Evolutionary conservation across 345 rosid genomes (phyloP), one percentile per base, ranked within the genome.

Genomic region (Melaleuca alternifolia): DNA sequence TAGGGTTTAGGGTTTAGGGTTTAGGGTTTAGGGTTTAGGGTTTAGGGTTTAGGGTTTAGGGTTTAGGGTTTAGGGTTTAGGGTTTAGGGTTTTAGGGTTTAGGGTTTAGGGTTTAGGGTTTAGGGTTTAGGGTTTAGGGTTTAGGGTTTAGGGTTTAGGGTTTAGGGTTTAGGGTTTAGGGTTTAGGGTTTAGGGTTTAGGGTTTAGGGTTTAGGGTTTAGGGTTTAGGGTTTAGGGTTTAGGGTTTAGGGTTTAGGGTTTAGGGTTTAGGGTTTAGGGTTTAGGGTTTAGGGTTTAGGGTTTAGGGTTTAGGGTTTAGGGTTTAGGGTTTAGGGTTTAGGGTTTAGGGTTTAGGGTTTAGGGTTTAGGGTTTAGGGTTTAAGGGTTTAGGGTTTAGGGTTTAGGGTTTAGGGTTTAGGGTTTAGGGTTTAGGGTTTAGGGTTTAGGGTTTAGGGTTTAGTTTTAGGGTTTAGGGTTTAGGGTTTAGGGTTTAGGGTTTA

Each of bases 391-490:
- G 85, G 85, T 51, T 84, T 53, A 14, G 85, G 85, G 85, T 84
- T 84, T 51, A 37, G 85, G 85, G 59, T 84, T 84, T 51, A 41
- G 85, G 85, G 59, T 51, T 84, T 51, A 41, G 85, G 85, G 59
- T 51, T 84, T 51, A 41, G 85, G 85, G 77, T 59, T 85, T 57
- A 16, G 86, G 86, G 77, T 59, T 85, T 57, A 24, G 86, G 86
- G 51, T 85, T 85, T 41, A 30, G 86, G 86, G 77, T 85, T 85
- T 41, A 51, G 86, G 86, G 51, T 85, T 85, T 57, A 51, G 86
- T 53, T 85, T 85, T 41, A 51, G 86, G 86, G 51, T 85, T 85
- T n/a, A n/a, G 82, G 86, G 77, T 85, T 85, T 57, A 51, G 77
- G 86, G 77, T 46, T 85, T 41, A 48, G 82, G 86, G 77, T 59